Conservation (phyloP, 1,284 basidiomycete genomes). For the Mycosarcoma maydis region DNA sequence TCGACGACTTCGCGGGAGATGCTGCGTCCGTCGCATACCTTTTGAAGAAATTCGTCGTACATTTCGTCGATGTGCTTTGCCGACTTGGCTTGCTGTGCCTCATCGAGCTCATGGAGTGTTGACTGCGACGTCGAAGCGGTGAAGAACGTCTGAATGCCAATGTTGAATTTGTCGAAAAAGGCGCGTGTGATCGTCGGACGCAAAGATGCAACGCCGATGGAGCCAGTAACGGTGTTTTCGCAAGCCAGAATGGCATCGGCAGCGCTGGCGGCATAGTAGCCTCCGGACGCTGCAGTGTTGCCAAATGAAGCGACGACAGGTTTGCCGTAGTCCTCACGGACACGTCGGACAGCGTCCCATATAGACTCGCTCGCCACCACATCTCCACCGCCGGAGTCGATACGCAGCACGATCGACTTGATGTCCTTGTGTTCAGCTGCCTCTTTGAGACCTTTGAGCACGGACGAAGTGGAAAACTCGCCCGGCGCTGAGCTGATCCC, state of each 20-base stretch:
- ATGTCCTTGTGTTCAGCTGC: conserved; percentile 68
- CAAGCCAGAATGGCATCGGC: conserved; percentile 65
- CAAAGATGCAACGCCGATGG: conserved; percentile 68
- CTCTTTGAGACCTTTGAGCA: conserved; percentile 68
- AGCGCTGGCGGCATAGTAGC: conserved; percentile 65
- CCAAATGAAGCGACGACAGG: conserved; percentile 68
- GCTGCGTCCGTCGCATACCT: conserved; percentile 67
- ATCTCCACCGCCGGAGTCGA: conserved; percentile 69
- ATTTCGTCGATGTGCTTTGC: conserved; percentile 66
- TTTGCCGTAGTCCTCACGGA: conserved; percentile 66
- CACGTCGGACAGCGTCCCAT: conserved; percentile 67
- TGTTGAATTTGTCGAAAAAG: conserved; percentile 68
- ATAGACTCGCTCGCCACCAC: conserved; percentile 69
- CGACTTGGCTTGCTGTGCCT: conserved; percentile 63
- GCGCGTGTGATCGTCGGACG: conserved; percentile 68
- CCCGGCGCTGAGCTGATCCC: conserved; percentile 63
- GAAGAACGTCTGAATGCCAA: conserved; percentile 68
- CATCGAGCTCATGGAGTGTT: conserved; percentile 63
- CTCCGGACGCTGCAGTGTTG: conserved; percentile 68
- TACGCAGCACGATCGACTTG: conserved; percentile 67
- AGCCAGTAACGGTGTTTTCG: conserved; percentile 68
- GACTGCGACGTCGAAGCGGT: conserved; percentile 67
- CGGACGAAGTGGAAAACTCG: conserved; percentile 64
- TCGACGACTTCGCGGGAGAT: conserved; percentile 67
- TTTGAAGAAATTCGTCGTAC: conserved; percentile 63